Conservation (phyloP, 2,329 filamentous ascomycete species). For the Diaporthe sp. region DNA sequence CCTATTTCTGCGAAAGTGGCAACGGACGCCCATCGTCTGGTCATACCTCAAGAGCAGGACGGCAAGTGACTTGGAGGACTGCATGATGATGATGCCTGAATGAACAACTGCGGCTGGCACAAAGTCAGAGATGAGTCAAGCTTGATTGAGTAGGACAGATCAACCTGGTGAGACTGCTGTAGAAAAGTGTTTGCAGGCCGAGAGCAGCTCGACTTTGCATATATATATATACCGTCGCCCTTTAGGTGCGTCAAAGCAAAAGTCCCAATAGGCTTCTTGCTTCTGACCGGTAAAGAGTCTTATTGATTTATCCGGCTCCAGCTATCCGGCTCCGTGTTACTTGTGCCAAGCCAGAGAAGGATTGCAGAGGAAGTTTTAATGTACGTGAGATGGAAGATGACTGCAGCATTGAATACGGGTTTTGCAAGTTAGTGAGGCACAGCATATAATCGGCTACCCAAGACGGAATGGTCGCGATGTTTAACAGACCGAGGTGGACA, state of each 20-base stretch:
- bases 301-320: neutral
- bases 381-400: conserved; percentile 6
- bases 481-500: neutral
- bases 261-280: neutral
- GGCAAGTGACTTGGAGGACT: neutral
- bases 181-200: neutral
- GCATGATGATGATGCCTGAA: neutral
- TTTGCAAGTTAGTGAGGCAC: neutral
- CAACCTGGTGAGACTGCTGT: neutral
- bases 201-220: neutral
- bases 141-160: neutral
- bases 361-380: neutral
- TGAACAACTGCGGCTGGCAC: neutral
- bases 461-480: neutral
- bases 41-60: conserved; percentile 8
- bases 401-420: conserved; percentile 19
- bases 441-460: neutral
- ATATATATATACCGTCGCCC: neutral
- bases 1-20: no score
- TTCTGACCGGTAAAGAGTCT: neutral
- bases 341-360: neutral
- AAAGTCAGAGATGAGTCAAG: neutral
- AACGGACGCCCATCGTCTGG: no score
- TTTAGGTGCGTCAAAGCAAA: neutral
- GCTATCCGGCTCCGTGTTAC: neutral